These are phyloP conservation scores for Lactifluus hygrophoroides DNA, from an alignment of 768 basidiomycete species.

Conservation along the genomic window DNA sequence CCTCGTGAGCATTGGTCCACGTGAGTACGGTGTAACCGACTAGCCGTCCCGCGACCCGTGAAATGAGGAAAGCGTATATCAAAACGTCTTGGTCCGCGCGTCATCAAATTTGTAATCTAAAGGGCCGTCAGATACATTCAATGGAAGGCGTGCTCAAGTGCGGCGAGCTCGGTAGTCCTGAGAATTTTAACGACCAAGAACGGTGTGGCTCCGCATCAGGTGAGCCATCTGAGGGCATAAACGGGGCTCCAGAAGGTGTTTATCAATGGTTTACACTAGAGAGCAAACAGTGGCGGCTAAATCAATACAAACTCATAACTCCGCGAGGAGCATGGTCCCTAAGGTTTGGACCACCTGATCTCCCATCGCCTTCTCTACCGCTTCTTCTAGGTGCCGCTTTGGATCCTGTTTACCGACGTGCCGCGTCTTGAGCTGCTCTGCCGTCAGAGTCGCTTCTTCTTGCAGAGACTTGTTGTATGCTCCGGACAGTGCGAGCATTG, in stretches of 20 bases:
- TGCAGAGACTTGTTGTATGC: constrained; percentile 97
- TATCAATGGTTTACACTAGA: constrained; percentile 2
- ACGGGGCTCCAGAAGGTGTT: background rate
- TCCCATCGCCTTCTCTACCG: constrained; percentile 96
- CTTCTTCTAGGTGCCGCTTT: constrained; percentile 95
- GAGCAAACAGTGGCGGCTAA: background rate
- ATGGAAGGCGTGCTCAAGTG: background rate
- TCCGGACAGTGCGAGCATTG: constrained; percentile 88
- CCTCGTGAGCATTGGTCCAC: background rate
- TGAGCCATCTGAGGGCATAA: background rate
- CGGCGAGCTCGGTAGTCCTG: background rate
- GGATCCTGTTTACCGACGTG: constrained; percentile 98
- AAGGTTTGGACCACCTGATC: constrained; percentile 94
- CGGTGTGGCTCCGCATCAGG: background rate
- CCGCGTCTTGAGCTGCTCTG: constrained; percentile 92
- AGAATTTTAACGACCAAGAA: constrained; percentile 1
- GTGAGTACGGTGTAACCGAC: background rate
- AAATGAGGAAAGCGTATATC: background rate
- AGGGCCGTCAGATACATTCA: background rate
- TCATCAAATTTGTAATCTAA: background rate
- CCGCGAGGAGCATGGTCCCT: constrained; percentile 90
- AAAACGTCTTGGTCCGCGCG: background rate
- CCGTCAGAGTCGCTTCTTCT: constrained; percentile 91
- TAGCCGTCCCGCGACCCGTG: too few relatives aligned
- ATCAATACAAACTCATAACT: constrained; percentile 45